Conservation (phyloP, 2,329 filamentous ascomycete genomes). For the Colletotrichum plurivorum region DNA sequence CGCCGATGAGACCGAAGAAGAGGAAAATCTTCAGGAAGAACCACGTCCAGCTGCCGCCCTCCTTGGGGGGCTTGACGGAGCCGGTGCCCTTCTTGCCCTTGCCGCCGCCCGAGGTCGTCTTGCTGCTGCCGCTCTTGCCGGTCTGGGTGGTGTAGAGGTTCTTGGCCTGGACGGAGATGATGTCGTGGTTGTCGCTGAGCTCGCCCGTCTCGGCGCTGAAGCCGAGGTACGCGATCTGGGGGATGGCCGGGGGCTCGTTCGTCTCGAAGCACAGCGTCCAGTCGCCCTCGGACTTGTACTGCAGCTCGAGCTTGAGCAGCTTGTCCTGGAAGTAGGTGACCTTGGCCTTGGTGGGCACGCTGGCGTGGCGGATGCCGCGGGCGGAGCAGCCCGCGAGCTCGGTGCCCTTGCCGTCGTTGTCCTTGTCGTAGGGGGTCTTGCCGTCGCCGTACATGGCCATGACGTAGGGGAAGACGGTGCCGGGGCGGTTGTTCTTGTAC, state of each 20-base stretch:
- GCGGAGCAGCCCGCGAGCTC: constrained; percentile 97
- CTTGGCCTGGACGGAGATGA: constrained; percentile 86
- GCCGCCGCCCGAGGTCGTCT: constrained; percentile 47
- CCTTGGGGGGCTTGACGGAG: constrained; percentile 59
- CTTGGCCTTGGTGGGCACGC: constrained; percentile 85
- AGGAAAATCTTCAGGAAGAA: constrained; percentile 86
- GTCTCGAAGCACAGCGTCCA: constrained; percentile 93
- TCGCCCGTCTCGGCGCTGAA: constrained; percentile 94
- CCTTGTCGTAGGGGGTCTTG: constrained; percentile 89
- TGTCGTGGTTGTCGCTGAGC: constrained; percentile 97
- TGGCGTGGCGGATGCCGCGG: constrained; percentile 86
- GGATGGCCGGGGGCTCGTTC: constrained; percentile 80
- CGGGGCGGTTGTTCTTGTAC: constrained; percentile 99
- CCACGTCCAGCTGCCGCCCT: constrained; percentile 70
- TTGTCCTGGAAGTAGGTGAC: constrained; percentile 98
- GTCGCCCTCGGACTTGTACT: constrained; percentile 91
- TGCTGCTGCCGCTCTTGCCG: constrained; percentile 47
- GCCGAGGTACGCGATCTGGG: constrained; percentile 80
- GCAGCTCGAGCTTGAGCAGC: constrained; percentile 88
- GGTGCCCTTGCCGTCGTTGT: constrained; percentile 92
- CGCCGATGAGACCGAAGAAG: constrained; percentile 78
- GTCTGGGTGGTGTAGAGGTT: constrained; percentile 82
- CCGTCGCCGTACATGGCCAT: constrained; percentile 99
- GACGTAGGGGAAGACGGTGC: constrained; percentile 95
- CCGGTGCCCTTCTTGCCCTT: constrained; percentile 43